A percentile compares a stretch with the other conserved stretches of the same genome.
Conservation (phyloP, 805 yeast species). For the Wickerhamiella slavikovae region DNA sequence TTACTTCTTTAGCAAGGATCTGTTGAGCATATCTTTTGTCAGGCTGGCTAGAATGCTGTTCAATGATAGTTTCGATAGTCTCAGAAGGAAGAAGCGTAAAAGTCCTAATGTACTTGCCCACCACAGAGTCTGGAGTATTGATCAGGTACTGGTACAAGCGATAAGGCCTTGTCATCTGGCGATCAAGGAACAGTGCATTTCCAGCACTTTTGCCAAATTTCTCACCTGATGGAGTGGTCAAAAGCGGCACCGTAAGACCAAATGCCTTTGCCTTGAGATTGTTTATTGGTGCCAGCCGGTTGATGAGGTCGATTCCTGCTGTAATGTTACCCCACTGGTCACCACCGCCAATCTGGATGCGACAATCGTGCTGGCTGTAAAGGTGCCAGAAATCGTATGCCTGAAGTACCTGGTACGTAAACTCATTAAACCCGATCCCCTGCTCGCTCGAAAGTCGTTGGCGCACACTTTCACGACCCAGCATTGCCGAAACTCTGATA, state of each 20-base stretch:
- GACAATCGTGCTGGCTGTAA: slow-evolving; percentile 34
- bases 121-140: slow-evolving; percentile 43
- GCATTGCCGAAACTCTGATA: slow-evolving; percentile 70
- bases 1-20: slow-evolving; percentile 61
- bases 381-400: slow-evolving; percentile 86
- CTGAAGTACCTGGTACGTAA: slow-evolving; percentile 78
- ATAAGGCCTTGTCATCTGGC: slow-evolving; percentile 53
- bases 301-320: slow-evolving; percentile 79
- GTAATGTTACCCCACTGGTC: slow-evolving; percentile 98
- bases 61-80: slow-evolving; percentile 34
- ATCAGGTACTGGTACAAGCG: slow-evolving; percentile 72
- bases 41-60: slow-evolving; percentile 35
- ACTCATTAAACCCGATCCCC: slow-evolving; percentile 87
- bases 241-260: slow-evolving; percentile 77
- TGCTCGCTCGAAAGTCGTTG: slow-evolving; percentile 43
- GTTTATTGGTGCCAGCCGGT: no score
- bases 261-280: slow-evolving; percentile 22
- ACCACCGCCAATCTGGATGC: slow-evolving; percentile 77
- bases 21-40: slow-evolving; percentile 53
- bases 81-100: slow-evolving; percentile 59
- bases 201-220: slow-evolving; percentile 97
- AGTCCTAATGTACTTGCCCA: slow-evolving; percentile 43
- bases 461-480: slow-evolving; percentile 72
- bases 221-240: slow-evolving; percentile 75
- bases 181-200: slow-evolving; percentile 77